Evolutionary conservation across 179 eudicot genomes (phyloP).

Genomic region (Monotropa hypopitys): DNA sequence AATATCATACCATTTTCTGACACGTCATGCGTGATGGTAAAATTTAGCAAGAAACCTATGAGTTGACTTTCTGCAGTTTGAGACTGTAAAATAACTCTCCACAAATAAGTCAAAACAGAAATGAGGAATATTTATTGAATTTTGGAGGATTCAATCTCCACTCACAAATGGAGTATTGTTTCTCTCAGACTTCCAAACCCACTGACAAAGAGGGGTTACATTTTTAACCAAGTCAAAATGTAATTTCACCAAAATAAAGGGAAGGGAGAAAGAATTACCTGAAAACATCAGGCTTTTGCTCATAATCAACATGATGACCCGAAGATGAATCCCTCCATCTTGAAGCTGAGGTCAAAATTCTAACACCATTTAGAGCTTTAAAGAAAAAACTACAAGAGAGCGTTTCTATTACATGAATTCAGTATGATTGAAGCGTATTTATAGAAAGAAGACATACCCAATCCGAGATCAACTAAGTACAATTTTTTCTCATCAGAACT

Average conservation of each 20-base stretch:
- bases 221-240: neutral
- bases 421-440: neutral
- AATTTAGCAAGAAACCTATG: neutral
- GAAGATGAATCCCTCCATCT: conserved; percentile 37
- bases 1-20: neutral
- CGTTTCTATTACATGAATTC: neutral
- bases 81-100: neutral
- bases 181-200: neutral
- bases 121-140: neutral
- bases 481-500: conserved; percentile 43
- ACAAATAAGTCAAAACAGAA: neutral
- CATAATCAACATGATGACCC: conserved; percentile 45
- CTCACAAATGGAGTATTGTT: neutral
- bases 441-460: conserved; percentile 28
- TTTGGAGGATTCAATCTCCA: neutral
- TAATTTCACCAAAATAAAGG: neutral
- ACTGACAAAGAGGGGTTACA: neutral
- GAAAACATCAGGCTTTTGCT: conserved; percentile 49
- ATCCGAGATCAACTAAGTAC: conserved; percentile 50
- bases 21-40: neutral
- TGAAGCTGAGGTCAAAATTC: conserved; percentile 27
- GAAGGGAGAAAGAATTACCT: conserved; percentile 17
- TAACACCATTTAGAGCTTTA: neutral
- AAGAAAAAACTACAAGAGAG: neutral
- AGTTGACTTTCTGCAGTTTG: too few species aligned